phyloP scores from a whole-genome alignment of 768 basidiomycete species.

The Paxillus rubicundulus region DNA sequence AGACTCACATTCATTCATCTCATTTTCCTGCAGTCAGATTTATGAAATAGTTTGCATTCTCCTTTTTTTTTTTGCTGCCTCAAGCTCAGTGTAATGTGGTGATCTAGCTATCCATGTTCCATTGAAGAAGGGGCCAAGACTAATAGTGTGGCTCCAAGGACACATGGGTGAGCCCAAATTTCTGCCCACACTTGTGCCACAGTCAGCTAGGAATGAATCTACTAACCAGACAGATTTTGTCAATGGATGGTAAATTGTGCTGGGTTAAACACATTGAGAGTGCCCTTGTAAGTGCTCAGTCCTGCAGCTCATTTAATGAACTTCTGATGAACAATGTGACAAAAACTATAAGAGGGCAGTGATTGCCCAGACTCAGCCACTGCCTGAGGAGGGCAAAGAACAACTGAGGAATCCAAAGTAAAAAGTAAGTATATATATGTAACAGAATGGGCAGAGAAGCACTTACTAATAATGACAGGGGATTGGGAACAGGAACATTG shows the following conservation, averaged over 20 bases:
- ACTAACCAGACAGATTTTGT: conserved; percentile 40
- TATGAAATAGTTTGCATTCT: conserved; percentile 60
- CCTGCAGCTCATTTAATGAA: background rate
- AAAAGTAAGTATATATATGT: too few species aligned
- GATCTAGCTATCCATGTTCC: conserved; percentile 46
- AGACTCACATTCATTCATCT: conserved; percentile 32
- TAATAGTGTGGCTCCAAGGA: conserved; percentile 59
- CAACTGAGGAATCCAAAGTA: too few species aligned
- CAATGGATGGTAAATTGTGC: conserved; percentile 50
- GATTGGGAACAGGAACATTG: too few species aligned
- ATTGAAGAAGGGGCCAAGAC: conserved; percentile 49
- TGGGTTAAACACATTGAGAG: conserved; percentile 60
- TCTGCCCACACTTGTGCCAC: too few species aligned
- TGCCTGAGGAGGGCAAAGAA: too few species aligned
- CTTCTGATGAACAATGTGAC: too few species aligned
- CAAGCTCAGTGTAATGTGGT: background rate
- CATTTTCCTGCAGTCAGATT: conserved; percentile 44
- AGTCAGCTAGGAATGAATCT: background rate
- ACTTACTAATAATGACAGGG: too few species aligned
- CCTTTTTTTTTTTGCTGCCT: background rate
- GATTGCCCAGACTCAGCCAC: too few species aligned
- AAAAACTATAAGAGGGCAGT: too few species aligned
- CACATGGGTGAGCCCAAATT: conserved; percentile 43
- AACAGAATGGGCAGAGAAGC: too few species aligned
- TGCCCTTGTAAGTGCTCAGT: conserved; percentile 41